Base-by-base conservation (phyloP, 2,329 filamentous ascomycete species). In the Colletotrichum costaricense region DNA sequence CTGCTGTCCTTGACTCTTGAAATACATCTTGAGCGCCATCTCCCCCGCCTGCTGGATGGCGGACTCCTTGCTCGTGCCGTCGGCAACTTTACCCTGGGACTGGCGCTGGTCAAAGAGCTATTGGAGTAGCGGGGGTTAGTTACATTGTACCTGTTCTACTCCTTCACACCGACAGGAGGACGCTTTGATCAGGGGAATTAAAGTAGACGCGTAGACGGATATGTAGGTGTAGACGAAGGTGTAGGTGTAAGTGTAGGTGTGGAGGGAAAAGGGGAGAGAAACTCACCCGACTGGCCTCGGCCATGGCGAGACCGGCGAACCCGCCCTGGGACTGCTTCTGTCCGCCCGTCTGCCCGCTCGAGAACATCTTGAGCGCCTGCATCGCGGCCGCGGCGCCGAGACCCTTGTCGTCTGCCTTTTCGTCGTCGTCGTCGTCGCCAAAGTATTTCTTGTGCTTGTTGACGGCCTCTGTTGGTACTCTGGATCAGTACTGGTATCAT, bases 1-100 rank as follows among this genome's bases (percentile, higher is more conserved):
- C 46, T 86, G 84, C 75, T 87, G 82, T 24, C 88, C 88, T 81
- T 95, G 88, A 77, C 89, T 91, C 89, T 97, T 95, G 86, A 97
- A 85, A 83, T 95, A 98, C 90, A 98, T 93, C 89, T 97, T 95
- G 78, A 98, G 83, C 3, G 95, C 95, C 89, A 94, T 93, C 87
- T 97, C 92, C 2, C 92, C 95, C 3, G 95, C 95, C 81, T 92
- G 87, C 80, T 93, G 91, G 59, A 98, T 86, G 63, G 91, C 94
- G 60, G 91, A 92, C 83, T 98, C 91, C 89, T 98, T 98, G 83
- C 90, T 93, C 5, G 93, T 89, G 30, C 88, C 87, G 28, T 87
- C 82, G 3, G 85, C 80, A 24, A 90, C 84, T 76, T 88, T 87
- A 77, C 89, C 89, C 76, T 88, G 82, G 11, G 86, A 83, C 35